Base-by-base conservation (phyloP, 345 rosid genomes). In the Gossypium australe region DNA sequence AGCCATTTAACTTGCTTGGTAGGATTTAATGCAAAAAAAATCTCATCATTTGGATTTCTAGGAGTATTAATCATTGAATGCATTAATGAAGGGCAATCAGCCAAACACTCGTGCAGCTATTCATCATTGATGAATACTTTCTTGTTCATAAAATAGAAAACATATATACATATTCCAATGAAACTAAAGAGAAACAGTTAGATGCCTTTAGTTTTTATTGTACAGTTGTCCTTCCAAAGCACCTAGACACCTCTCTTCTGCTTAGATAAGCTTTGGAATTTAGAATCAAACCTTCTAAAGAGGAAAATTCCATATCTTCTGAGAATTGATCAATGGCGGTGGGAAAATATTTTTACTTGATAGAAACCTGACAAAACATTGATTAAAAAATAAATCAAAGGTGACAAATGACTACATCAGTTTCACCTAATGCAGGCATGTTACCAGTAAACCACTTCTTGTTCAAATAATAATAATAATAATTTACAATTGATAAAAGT, bases 361-460 rank as follows among this genome's bases (percentile, higher is more conserved):
- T 22, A 67, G 71, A 13, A 48, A 24, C 41, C 71, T 13, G 71
- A 45, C 38, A 69, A 49, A 51, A 44, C 9, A 48, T 29, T 52
- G 61, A 51, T 34, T 29, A 49, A 47, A 24, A 68, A 24, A 48
- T 16, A 22, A 27, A 10, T 22, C 55, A 12, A 20, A 48, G 5
- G 11, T 27, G 25, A 29, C 60, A 17, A 29, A 10, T 52, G 24
- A n/a, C 27, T n/a, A 10, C 9, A 14, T 72, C 22, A 41, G 17
- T 11, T 72, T 79, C 44, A 76, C 80, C 80, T 25, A 78, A 49
- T 80, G 57, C 82, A 49, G 76, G 57, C 82, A 80, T 78, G 73
- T 73, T 62, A 64, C 67, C 8, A 48, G 8, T 49, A 20, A 76
- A 63, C 62, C 25, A 58, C 72, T 51, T 29, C 11, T 14, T 63